Conservation (phyloP, 2,329 filamentous ascomycete species). For the Neofusicoccum ribis region DNA sequence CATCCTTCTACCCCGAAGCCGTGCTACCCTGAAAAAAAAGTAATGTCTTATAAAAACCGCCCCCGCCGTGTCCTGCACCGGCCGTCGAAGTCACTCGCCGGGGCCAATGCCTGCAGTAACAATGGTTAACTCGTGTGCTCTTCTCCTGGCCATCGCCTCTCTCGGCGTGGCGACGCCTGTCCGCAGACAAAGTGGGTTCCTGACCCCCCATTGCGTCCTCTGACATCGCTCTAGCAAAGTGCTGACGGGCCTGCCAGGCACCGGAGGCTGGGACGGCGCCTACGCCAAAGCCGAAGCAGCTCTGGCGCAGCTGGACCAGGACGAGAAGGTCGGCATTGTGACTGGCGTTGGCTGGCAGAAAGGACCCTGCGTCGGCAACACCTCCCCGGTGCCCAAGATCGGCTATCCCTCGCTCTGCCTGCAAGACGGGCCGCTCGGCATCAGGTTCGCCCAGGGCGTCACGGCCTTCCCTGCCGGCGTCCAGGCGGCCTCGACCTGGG, state of each 20-base stretch:
- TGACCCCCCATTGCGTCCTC: background rate
- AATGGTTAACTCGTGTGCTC: background rate
- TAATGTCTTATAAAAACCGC: background rate
- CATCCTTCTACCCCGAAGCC: no score
- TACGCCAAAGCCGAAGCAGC: constrained; percentile 42
- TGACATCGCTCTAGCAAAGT: background rate
- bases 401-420: constrained; percentile 41
- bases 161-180: background rate
- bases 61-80: background rate
- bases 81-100: background rate
- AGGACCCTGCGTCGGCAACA: constrained; percentile 40
- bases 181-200: background rate
- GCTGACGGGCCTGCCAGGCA: background rate
- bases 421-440: constrained; percentile 42
- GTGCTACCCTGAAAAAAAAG: background rate
- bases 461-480: constrained; percentile 43
- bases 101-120: background rate
- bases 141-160: background rate
- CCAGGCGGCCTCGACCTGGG: constrained; percentile 42
- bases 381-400: constrained; percentile 35
- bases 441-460: constrained; percentile 38
- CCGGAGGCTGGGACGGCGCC: constrained; percentile 38
- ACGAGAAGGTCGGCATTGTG: constrained; percentile 44
- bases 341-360: constrained; percentile 36
- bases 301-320: constrained; percentile 39